These are phyloP conservation scores for Metarhizium sp. DNA, from an alignment of 2,329 filamentous ascomycete species.

Conservation along the genomic window DNA sequence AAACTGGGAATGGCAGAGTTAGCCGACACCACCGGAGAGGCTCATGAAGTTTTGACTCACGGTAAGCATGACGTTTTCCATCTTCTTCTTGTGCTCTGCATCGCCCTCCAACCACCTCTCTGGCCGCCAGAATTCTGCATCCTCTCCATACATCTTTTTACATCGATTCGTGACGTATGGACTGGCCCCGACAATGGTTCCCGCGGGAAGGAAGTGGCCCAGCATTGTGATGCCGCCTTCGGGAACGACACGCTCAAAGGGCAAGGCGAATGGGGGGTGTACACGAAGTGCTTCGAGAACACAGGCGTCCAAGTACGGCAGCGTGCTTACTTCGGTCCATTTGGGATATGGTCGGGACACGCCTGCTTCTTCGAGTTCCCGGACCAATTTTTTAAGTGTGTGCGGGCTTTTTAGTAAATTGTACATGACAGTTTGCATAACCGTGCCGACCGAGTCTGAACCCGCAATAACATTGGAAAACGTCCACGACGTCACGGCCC, in stretches of 20 bases:
- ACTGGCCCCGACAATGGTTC: not conserved
- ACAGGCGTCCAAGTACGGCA: conserved; percentile 19
- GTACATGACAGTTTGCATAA: conserved; percentile 18
- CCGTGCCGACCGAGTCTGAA: conserved; percentile 18
- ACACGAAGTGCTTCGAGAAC: conserved; percentile 1
- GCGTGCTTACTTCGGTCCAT: conserved; percentile 15
- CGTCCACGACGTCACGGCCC: conserved; percentile 18
- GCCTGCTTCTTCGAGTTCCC: conserved; percentile 17
- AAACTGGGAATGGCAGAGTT: conserved; percentile 7
- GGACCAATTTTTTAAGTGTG: conserved; percentile 13
- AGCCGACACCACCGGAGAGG: not conserved
- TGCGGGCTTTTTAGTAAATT: conserved; percentile 17
- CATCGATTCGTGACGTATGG: not conserved
- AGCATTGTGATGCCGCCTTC: not conserved
- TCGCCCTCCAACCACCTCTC: conserved; percentile 1
- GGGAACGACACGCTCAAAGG: conserved; percentile 1
- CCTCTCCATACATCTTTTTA: not conserved
- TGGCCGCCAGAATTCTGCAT: conserved; percentile 1
- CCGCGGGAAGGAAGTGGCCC: not conserved
- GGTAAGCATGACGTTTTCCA: not conserved
- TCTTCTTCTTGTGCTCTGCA: not conserved
- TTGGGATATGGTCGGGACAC: conserved; percentile 17
- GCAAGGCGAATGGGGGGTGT: not conserved
- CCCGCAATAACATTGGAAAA: conserved; percentile 19
- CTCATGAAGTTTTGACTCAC: not conserved